Conservation (phyloP, 768 basidiomycete species). For the Tricholoma bakamatsutake region DNA sequence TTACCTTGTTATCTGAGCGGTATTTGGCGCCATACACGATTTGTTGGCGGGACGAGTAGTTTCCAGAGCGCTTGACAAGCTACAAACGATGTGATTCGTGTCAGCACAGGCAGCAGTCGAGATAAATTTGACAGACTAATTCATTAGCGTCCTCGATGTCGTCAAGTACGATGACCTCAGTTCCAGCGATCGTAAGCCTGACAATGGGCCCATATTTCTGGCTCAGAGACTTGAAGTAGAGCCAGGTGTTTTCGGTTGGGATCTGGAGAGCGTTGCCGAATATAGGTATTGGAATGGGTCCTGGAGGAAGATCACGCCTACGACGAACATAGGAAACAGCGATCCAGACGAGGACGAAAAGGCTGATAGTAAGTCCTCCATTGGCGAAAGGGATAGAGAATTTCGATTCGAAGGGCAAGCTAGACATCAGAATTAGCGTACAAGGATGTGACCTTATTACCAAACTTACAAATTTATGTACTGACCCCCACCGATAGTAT, state of each 20-base stretch:
- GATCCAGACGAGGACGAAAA: background rate
- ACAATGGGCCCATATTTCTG: slow-evolving; percentile 7
- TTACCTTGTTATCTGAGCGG: slow-evolving; percentile 7
- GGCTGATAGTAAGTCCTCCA: background rate
- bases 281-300: slow-evolving; percentile 5
- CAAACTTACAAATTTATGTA: background rate
- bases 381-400: too few species aligned
- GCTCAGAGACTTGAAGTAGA: slow-evolving; percentile 8
- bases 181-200: slow-evolving; percentile 6
- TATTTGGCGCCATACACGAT: slow-evolving; percentile 7
- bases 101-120: background rate
- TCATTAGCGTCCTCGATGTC: slow-evolving; percentile 8
- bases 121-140: slow-evolving; percentile 1
- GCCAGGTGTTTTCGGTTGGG: slow-evolving; percentile 7
- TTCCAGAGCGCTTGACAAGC: slow-evolving; percentile 6
- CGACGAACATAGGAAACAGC: background rate
- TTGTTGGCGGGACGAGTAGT: slow-evolving; percentile 10
- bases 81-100: background rate
- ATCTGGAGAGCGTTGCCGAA: slow-evolving; percentile 8
- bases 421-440: background rate
- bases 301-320: slow-evolving; percentile 1
- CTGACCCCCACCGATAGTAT: too few species aligned
- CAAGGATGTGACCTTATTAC: background rate
- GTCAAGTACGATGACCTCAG: slow-evolving; percentile 6
- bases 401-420: background rate